Percentiles rank a stretch among this genome's conserved stretches.
Evolutionary conservation across 73 alveolate genomes (phyloP).

Genomic region (Stentor coeruleus): DNA sequence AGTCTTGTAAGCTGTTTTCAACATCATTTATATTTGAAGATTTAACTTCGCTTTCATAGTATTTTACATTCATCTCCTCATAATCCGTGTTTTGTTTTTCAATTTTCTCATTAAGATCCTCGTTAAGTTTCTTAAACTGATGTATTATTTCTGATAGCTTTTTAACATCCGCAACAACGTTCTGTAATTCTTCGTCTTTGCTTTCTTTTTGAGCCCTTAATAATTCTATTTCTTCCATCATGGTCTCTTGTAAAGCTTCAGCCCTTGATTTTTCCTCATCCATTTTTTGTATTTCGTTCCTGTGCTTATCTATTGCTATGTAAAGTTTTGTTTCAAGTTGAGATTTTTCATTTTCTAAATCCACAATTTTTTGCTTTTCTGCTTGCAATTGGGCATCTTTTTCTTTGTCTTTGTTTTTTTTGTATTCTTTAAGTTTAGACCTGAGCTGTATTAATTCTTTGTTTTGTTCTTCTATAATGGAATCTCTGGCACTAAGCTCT

Average conservation of each 20-base stretch:
- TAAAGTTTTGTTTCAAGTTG: not conserved
- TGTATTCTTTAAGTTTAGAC: not conserved
- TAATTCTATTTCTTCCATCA: not conserved
- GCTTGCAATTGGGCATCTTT: not conserved
- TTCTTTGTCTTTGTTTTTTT: not conserved
- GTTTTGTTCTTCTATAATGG: not conserved
- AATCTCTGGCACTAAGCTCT: slow-evolving; percentile 3
- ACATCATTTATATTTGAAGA: not conserved
- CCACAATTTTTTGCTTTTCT: not conserved
- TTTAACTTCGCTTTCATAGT: not conserved
- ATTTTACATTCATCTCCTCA: not conserved
- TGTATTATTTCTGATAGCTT: slow-evolving; percentile 14
- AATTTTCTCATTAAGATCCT: not conserved
- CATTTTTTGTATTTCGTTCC: not conserved
- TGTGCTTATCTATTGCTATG: not conserved
- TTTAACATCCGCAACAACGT: not conserved
- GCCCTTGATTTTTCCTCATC: not conserved
- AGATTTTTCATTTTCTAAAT: not conserved
- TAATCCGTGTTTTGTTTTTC: slow-evolving; percentile 4
- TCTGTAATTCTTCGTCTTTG: not conserved
- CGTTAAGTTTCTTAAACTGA: not conserved
- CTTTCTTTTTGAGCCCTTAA: not conserved
- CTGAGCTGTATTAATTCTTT: not conserved
- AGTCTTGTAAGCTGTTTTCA: slow-evolving; percentile 11
- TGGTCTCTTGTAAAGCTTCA: not conserved